Evolutionary conservation across 768 basidiomycete species (phyloP), one percentile per base, ranked within the genome.

Genomic region (Chalciporus chontae): DNA sequence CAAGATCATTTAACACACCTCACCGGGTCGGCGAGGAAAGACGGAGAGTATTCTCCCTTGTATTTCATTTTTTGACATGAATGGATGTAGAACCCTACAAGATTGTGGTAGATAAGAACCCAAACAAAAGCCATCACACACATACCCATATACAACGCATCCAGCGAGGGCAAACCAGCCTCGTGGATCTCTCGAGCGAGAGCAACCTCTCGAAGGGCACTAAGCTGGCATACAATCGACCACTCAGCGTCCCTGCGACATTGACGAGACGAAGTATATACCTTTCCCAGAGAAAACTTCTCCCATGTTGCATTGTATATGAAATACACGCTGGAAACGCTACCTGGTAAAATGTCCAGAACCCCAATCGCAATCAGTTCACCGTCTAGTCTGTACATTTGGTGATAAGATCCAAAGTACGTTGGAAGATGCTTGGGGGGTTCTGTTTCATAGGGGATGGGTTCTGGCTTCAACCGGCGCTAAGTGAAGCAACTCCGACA

Each of bases 61-160:
- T 99, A 98, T 48, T 77, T 77, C 96, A 98, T 98, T 69, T 99
- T 99, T 44, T 73, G 80, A 62, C 94, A 97, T 2, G 88, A 83
- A 58, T 96, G 79, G 34, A 98, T 87, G 66, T 97, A 98, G 67
- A 83, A 97, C 7, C 94, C 94, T 96, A 58, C 21, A 9, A 8
- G 15, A 6, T 14, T 5, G 11, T 10, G 34, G 56, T 43, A 23
- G 36, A 8, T 21, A 29, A 43, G 26, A 23, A 21, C 19, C 17
- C 15, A 47, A 37, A 18, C 19, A 27, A 23, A 10, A n/a, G 8
- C 18, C 15, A 31, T 17, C 7, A 15, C 29, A 10, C 4, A 56
- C 77, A 53, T 54, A 90, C 94, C 96, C 86, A 99, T 88, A 64
- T 96, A 96, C 19, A 94, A 70, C 51, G 76, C 85, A 9, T 71